Evolutionary conservation across 495 filamentous ascomycete species (phyloP).

Genomic region (Penicillium psychrofluorescens): DNA sequence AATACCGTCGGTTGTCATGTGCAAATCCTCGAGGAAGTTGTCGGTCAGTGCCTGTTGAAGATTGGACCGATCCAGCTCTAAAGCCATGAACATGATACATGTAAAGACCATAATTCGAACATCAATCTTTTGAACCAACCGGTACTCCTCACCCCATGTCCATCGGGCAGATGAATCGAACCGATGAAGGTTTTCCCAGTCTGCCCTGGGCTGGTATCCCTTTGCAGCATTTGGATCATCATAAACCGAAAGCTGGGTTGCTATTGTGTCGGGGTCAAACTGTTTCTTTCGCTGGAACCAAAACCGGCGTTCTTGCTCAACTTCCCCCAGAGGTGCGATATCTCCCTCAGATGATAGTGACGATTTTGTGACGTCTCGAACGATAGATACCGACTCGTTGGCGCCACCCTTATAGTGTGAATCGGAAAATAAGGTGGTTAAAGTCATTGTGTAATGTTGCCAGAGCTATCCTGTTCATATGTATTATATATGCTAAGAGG

Average conservation of each 20-base stretch:
- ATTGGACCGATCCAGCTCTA: conserved; percentile 59
- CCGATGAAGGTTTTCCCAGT: conserved; percentile 46
- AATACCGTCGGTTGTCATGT: conserved; percentile 42
- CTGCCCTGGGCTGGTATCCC: conserved; percentile 41
- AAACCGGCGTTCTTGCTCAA: conserved; percentile 10
- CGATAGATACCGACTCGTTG: background rate
- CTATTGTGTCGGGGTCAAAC: conserved; percentile 42
- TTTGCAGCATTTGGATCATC: conserved; percentile 43
- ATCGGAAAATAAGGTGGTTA: conserved; percentile 1
- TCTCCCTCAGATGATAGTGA: background rate
- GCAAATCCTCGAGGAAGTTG: conserved; percentile 46
- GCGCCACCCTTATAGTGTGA: conserved; percentile 1
- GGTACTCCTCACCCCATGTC: conserved; percentile 43
- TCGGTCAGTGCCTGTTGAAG: conserved; percentile 28
- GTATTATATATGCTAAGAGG: no score
- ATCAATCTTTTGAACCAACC: conserved; percentile 34
- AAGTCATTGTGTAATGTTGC: background rate
- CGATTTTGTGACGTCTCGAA: conserved; percentile 1
- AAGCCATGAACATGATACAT: conserved; percentile 67
- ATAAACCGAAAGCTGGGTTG: conserved; percentile 48
- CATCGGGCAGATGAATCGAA: conserved; percentile 46
- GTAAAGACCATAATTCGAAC: conserved; percentile 45
- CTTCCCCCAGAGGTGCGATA: conserved; percentile 9
- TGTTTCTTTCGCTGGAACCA: conserved; percentile 18
- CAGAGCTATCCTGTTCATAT: no score